These are phyloP conservation scores for Bromus sterilis DNA, from an alignment of 176 grass and related monocot genomes.

Conservation along the genomic window DNA sequence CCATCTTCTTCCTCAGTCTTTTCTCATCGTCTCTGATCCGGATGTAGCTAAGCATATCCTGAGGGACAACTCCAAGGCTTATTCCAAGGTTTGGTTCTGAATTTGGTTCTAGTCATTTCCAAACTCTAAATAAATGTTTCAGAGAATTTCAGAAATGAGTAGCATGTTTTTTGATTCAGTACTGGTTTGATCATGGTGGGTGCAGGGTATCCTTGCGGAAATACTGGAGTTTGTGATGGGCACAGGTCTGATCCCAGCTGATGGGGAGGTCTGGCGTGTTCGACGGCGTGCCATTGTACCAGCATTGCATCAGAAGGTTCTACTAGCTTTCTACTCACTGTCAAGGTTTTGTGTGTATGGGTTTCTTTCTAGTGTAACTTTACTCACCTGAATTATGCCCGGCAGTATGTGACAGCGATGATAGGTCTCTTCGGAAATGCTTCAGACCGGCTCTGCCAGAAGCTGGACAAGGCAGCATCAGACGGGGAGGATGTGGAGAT, in stretches of 20 bases:
- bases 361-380: not conserved
- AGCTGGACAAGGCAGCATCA: conserved; percentile 63
- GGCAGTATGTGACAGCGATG: conserved; percentile 82
- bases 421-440: conserved; percentile 78
- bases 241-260: conserved; percentile 83
- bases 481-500: conserved; percentile 94
- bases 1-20: conserved; percentile 45
- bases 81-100: conserved; percentile 64
- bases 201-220: conserved; percentile 82
- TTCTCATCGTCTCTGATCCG: conserved; percentile 95
- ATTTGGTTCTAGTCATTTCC: not conserved
- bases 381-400: not conserved
- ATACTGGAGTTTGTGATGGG: conserved; percentile 98
- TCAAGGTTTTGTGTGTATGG: not conserved
- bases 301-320: conserved; percentile 88
- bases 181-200: conserved; percentile 11
- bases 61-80: conserved; percentile 77
- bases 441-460: conserved; percentile 61
- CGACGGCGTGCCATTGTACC: conserved; percentile 89
- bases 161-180: not conserved
- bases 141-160: not conserved
- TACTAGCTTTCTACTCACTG: not conserved
- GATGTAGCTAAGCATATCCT: conserved; percentile 84
- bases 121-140: not conserved
- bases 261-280: conserved; percentile 82